Conservation (phyloP, 805 yeast genomes). For the Candida adriatica region DNA sequence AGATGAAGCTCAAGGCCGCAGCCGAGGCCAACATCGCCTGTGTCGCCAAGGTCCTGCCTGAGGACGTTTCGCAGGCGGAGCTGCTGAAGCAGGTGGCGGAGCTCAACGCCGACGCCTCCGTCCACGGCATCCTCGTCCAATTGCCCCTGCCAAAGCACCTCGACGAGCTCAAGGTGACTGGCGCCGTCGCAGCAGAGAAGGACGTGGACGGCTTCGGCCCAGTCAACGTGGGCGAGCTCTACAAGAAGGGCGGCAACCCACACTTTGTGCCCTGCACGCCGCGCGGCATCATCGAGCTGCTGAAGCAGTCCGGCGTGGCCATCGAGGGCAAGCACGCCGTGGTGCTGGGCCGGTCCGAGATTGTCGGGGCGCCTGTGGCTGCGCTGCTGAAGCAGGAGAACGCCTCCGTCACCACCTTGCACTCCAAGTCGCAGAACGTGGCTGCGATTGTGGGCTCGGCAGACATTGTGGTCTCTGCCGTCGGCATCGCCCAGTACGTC, state of each 20-base stretch:
- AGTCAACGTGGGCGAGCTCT: conserved; percentile 67
- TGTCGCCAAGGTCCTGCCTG: conserved; percentile 52
- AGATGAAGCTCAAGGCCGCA: conserved; percentile 76
- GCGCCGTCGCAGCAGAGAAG: conserved; percentile 56
- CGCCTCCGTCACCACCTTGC: conserved; percentile 73
- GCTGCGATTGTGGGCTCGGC: conserved; percentile 50
- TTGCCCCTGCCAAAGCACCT: conserved; percentile 69
- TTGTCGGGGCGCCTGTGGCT: conserved; percentile 79
- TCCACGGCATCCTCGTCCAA: conserved; percentile 72
- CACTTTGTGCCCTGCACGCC: conserved; percentile 79
- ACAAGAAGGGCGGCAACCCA: conserved; percentile 68
- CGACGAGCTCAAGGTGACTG: conserved; percentile 60
- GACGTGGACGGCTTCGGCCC: conserved; percentile 86
- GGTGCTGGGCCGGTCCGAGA: conserved; percentile 78
- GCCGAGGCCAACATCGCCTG: conserved; percentile 61
- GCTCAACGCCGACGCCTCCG: conserved; percentile 50
- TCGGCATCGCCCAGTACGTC: conserved; percentile 65
- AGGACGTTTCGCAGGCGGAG: conserved; percentile 46
- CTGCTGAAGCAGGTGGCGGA: conserved; percentile 44
- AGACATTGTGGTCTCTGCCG: conserved; percentile 72
- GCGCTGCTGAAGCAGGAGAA: conserved; percentile 60
- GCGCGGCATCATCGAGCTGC: conserved; percentile 63
- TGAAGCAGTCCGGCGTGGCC: conserved; percentile 48
- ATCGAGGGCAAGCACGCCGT: conserved; percentile 67
- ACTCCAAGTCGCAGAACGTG: conserved; percentile 53